Evolutionary conservation across 106 monocot species (phyloP), one percentile per base, ranked within the genome.

Genomic region (Dendrobium catenatum): DNA sequence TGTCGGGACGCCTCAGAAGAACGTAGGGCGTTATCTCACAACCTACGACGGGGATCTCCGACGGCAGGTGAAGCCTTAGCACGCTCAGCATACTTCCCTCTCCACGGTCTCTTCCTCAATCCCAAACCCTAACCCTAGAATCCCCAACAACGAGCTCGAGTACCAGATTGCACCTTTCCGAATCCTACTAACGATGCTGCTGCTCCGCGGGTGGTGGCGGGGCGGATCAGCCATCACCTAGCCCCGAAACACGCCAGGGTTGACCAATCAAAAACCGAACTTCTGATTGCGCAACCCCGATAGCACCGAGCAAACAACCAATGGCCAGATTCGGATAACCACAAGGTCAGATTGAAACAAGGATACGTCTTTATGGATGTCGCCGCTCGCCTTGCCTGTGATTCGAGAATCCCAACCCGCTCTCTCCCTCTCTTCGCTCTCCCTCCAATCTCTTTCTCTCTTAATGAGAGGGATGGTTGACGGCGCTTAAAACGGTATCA

Each of bases 21-120:
- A 91, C 88, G 48, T 91, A 89, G 26, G 91, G 91, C 83, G 88
- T 91, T 83, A 91, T 85, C 91, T 91, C 91, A 81, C 91, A 91
- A 49, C 89, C 91, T 4, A 91, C 88, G n/a, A 91, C 79, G 77
- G 91, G 89, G 82, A 89, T 91, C 85, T 91, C 91, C 72, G 91
- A 91, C 46, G 88, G 89, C 75, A 91, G 85, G 81, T 91, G 89
- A 19, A 91, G 85, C 73, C 91, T 76, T 70, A 89, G 81, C 77
- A 91, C 85, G 77, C 82, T 89, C 91, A 91, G 82, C 91, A 91
- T 91, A 49, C 81, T 88, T 84, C 84, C 56, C 75, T 59, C 22
- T 4, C 75, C 24, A 51, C 77, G 46, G 8, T 76, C 58, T 67
- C 44, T 58, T 49, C 56, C 58, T 49, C 77, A 49, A 76, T 77